phyloP scores from a whole-genome alignment of 1,284 basidiomycete genomes.

The Microbotryum intermedium region DNA sequence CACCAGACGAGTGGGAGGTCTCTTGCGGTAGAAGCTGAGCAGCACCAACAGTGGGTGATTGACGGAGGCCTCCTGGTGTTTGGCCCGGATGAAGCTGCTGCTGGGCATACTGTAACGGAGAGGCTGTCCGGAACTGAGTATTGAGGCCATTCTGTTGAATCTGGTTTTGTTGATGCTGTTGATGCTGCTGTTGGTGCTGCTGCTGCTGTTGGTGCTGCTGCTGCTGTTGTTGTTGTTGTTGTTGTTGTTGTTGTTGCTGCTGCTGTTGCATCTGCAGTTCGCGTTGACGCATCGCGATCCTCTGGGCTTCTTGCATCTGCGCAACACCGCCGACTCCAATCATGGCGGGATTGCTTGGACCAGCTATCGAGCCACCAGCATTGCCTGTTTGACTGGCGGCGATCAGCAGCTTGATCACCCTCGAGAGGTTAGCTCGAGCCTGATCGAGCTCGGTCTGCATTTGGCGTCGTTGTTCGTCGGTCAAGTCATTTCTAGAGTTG shows the following conservation, averaged over 20 bases:
- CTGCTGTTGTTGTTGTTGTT: not conserved
- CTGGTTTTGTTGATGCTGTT: not conserved
- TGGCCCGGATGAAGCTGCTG: not conserved
- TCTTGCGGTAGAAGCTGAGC: too few species aligned
- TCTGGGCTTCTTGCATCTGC: constrained; percentile 21
- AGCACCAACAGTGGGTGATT: too few species aligned
- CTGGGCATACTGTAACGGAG: not conserved
- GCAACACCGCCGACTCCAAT: not conserved
- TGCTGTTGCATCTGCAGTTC: constrained; percentile 6
- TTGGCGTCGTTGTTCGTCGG: constrained; percentile 13
- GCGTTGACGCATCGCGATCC: constrained; percentile 16
- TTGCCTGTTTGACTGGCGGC: constrained; percentile 8
- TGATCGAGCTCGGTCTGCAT: constrained; percentile 23
- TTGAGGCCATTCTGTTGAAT: not conserved
- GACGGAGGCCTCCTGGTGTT: too few species aligned
- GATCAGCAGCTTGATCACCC: constrained; percentile 25
- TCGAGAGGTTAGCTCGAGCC: constrained; percentile 14
- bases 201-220: constrained; percentile 5
- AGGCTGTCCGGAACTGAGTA: constrained; percentile 1
- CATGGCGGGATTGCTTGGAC: not conserved
- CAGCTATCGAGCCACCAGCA: not conserved
- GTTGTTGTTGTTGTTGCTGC: constrained; percentile 4
- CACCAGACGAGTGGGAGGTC: too few species aligned
- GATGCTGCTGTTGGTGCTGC: not conserved
- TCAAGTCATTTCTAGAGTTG: not conserved